Conservation (phyloP, 306 rosid genomes). For the Coriaria nepalensis region DNA sequence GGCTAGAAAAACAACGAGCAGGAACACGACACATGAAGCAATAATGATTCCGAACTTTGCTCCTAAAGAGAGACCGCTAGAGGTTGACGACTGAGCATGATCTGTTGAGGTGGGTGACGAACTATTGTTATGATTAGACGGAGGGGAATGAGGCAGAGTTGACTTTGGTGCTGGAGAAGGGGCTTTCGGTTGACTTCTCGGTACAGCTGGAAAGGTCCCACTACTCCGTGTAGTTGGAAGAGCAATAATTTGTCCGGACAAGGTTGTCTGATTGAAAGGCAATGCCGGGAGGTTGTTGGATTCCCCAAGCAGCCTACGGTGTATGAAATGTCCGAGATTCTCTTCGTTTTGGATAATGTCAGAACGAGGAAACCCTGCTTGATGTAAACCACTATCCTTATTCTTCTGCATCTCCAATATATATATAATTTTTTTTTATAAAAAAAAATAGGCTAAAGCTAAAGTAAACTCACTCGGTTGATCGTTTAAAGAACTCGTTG, state of each 20-base stretch:
- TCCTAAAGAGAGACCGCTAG: constrained; percentile 14
- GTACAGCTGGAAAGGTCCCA: constrained; percentile 64
- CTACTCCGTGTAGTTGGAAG: constrained; percentile 47
- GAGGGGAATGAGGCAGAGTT: constrained; percentile 4
- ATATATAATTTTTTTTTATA: not conserved
- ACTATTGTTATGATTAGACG: constrained; percentile 5
- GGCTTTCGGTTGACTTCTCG: constrained; percentile 22
- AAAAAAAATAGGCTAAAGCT: not conserved
- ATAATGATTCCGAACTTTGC: constrained; percentile 37
- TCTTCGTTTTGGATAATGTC: constrained; percentile 13
- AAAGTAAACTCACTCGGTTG: constrained; percentile 31
- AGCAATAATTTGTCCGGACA: constrained; percentile 24
- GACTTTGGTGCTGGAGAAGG: constrained; percentile 17
- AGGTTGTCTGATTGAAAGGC: constrained; percentile 24
- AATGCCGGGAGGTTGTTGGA: constrained; percentile 59
- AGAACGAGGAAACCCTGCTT: constrained; percentile 31
- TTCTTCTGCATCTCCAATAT: not conserved
- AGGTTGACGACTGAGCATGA: constrained; percentile 3
- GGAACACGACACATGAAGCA: constrained; percentile 20
- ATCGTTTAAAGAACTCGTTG: constrained; percentile 20
- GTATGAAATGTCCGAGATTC: constrained; percentile 18
- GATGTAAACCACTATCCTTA: constrained; percentile 11
- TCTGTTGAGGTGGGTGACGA: constrained; percentile 10
- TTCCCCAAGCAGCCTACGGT: constrained; percentile 59
- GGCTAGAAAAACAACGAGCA: constrained; percentile 27